Conservation (phyloP, 2,329 filamentous ascomycete species). For the Aspergillus ochraceoroseus region DNA sequence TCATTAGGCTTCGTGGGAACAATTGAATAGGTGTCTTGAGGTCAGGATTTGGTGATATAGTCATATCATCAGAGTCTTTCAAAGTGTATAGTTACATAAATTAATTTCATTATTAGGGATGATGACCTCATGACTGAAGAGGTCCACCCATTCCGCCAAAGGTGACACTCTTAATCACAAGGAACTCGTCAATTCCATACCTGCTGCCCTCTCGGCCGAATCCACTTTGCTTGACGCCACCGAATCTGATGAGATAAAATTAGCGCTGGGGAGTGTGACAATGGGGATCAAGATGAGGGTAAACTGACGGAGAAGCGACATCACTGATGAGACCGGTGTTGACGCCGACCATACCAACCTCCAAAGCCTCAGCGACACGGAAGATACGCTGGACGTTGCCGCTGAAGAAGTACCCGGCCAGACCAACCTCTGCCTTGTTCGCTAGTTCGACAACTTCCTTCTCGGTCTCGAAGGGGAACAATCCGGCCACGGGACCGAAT, state of each 20-base stretch:
- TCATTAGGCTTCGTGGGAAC: no score
- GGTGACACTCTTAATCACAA: constrained; percentile 65
- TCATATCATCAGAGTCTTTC: background rate
- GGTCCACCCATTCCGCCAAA: constrained; percentile 59
- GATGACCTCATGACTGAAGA: constrained; percentile 44
- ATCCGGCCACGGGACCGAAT: constrained; percentile 85
- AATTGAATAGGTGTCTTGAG: no score
- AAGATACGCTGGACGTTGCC: constrained; percentile 55
- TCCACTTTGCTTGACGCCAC: constrained; percentile 76
- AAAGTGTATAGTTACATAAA: background rate
- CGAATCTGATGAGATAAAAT: constrained; percentile 53
- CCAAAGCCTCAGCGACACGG: constrained; percentile 55
- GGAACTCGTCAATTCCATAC: constrained; percentile 73
- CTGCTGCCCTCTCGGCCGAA: constrained; percentile 74
- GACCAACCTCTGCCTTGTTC: constrained; percentile 75
- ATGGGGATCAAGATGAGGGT: background rate
- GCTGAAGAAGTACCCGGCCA: constrained; percentile 92
- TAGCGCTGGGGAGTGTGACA: constrained; percentile 12
- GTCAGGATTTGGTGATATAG: background rate
- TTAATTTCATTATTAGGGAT: background rate
- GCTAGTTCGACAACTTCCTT: constrained; percentile 80
- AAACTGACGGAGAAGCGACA: constrained; percentile 46
- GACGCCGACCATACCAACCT: constrained; percentile 54
- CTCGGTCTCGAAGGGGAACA: constrained; percentile 86
- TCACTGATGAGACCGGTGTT: constrained; percentile 65